Conservation (phyloP, 2,329 filamentous ascomycete species). For the Tolypocladium ophioglossoides region DNA sequence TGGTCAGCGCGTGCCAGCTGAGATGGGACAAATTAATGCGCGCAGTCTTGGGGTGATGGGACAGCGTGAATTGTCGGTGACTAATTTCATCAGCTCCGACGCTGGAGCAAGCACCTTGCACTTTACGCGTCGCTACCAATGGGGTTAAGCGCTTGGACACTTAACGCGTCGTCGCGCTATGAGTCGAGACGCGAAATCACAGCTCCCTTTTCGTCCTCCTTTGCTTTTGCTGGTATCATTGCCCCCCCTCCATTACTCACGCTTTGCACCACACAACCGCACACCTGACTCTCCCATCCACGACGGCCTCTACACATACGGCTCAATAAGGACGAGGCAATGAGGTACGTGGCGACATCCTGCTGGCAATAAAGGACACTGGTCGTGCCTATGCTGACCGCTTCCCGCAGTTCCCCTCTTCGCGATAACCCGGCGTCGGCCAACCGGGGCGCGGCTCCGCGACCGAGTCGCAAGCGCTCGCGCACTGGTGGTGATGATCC, state of each 20-base stretch:
- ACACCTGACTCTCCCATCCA: neutral
- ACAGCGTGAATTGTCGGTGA: rapidly evolving
- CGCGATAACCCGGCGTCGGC: slow-evolving; percentile 71
- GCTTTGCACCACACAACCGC: neutral
- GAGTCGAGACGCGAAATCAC: slow-evolving; percentile 13
- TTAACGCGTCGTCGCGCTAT: slow-evolving; percentile 31
- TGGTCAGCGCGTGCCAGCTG: neutral
- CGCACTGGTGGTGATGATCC: slow-evolving; percentile 41
- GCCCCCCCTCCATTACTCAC: neutral
- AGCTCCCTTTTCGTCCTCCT: slow-evolving; percentile 6
- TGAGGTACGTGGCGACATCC: slow-evolving; percentile 12
- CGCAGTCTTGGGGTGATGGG: rapidly evolving
- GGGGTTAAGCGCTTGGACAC: slow-evolving; percentile 22
- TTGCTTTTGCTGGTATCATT: no score
- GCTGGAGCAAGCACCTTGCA: slow-evolving; percentile 9
- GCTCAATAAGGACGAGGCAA: slow-evolving; percentile 2
- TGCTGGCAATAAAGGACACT: neutral
- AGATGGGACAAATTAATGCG: neutral
- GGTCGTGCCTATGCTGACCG: slow-evolving; percentile 3
- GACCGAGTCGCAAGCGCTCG: slow-evolving; percentile 44
- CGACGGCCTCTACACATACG: neutral
- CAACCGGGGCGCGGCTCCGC: slow-evolving; percentile 57
- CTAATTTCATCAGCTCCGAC: neutral
- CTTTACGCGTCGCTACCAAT: slow-evolving; percentile 25
- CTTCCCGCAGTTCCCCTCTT: slow-evolving; percentile 60